Conservation (phyloP, 805 yeast genomes). For the Yarrowia deformans region DNA sequence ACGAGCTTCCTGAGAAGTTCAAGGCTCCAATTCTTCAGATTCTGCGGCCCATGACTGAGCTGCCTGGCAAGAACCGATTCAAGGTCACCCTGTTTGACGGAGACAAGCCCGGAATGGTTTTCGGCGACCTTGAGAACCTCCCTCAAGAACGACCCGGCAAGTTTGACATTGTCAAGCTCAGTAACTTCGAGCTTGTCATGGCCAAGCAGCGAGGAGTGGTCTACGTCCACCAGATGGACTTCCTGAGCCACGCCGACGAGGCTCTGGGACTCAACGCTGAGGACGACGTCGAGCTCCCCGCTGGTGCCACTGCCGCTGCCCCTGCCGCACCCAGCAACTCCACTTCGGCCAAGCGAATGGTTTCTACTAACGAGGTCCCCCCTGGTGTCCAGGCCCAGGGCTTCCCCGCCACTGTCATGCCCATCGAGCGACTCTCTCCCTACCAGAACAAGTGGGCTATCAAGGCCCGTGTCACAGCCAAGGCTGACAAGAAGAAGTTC, state of each 20-base stretch:
- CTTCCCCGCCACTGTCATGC: slow-evolving; percentile 57
- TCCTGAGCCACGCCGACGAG: slow-evolving; percentile 20
- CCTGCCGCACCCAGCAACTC: slow-evolving; percentile 1
- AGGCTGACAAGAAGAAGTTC: slow-evolving; percentile 89
- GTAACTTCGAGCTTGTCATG: slow-evolving; percentile 19
- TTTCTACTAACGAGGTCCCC: slow-evolving; percentile 36
- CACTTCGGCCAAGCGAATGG: slow-evolving; percentile 13
- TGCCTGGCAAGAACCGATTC: slow-evolving; percentile 25
- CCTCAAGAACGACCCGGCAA: slow-evolving; percentile 15
- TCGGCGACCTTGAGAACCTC: slow-evolving; percentile 31
- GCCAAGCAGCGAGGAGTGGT: slow-evolving; percentile 26
- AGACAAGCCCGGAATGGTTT: slow-evolving; percentile 13
- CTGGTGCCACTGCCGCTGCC: not conserved
- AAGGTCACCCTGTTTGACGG: slow-evolving; percentile 34
- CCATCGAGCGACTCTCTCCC: slow-evolving; percentile 89
- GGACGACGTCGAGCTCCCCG: not conserved
- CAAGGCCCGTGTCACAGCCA: slow-evolving; percentile 88
- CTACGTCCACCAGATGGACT: slow-evolving; percentile 16
- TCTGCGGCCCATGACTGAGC: slow-evolving; percentile 21
- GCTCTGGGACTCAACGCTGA: slow-evolving; percentile 29
- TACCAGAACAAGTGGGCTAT: slow-evolving; percentile 91
- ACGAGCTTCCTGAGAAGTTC: slow-evolving; percentile 2
- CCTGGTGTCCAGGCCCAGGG: slow-evolving; percentile 23
- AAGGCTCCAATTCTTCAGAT: slow-evolving; percentile 12
- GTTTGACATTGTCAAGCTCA: slow-evolving; percentile 22